Percentiles rank a stretch among this genome's conserved stretches.
Evolutionary conservation across 2,329 filamentous ascomycete species (phyloP).

Genomic region (Cercospora nicotianae): DNA sequence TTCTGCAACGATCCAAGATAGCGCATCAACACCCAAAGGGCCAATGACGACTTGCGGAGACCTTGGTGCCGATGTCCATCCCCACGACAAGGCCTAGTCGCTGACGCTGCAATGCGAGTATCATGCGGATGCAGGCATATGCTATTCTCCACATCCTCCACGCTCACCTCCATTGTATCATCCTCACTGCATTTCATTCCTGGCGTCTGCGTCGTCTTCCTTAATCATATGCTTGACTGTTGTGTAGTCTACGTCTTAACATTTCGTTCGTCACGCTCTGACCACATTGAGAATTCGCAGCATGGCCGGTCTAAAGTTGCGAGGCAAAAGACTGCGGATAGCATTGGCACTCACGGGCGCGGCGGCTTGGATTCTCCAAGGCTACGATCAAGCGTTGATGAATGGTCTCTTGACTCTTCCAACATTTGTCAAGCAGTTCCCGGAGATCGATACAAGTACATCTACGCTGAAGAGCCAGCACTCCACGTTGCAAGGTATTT

Average conservation of each 20-base stretch:
- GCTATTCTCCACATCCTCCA: neutral
- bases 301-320: conserved; percentile 10
- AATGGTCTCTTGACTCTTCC: conserved; percentile 46
- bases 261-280: neutral
- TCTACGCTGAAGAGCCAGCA: conserved; percentile 20
- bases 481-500: conserved; percentile 31
- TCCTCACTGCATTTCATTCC: neutral
- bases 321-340: conserved; percentile 22
- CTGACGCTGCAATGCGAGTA: neutral
- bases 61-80: neutral
- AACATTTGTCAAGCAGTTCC: conserved; percentile 44
- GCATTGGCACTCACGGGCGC: conserved; percentile 29
- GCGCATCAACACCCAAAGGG: neutral
- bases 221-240: neutral
- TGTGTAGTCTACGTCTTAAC: neutral
- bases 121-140: neutral
- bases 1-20: neutral
- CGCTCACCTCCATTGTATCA: neutral
- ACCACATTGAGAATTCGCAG: neutral
- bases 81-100: neutral
- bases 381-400: conserved; percentile 42
- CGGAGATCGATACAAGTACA: conserved; percentile 38
- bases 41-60: neutral
- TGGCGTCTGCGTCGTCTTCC: neutral
- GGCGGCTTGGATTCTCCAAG: conserved; percentile 26